Base-by-base conservation (phyloP, 805 yeast species). In the Candida argentea region DNA sequence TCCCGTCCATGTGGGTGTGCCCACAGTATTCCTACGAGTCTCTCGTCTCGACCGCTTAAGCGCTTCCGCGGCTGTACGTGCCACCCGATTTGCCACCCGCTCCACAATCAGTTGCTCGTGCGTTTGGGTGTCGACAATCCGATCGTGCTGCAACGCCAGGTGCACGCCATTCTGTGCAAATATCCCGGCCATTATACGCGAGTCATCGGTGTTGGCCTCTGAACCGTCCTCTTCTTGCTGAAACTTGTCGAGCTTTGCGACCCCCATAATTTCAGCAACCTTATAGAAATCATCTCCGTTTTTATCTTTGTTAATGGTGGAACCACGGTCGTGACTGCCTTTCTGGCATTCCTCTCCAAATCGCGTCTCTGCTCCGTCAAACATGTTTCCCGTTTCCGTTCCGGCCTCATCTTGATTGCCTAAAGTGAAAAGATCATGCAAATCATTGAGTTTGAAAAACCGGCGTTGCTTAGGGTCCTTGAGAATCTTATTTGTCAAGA, bases 1-100 rank as follows among this genome's bases (percentile, higher is more conserved):
- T 0, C 98, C 98, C 0, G 98, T 89, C 93, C 96, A 91, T 0
- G 98, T 89, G 0, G 96, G 97, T 0, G 80, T 76, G 4, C 94
- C 94, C 17, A 87, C 61, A 15, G 42, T 48, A 27, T 46, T 57
- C 30, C 48, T 50, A 13, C 66, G 39, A 1, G 86, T 63, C 14
- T 56, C 47, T 26, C 55, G 61, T 22, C 86, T 54, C 0, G 95
- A 83, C 34, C 70, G 68, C 30, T 70, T 61, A 31, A 82, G 50
- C 0, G 76, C 77, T 12, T 55, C 57, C 0, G 76, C 60, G 0
- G 80, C 80, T 11, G 63, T 58, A 36, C 53, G 50, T 24, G 76
- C 71, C 45, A 66, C 70, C 27, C 61, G 61, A 4, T 68, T 70
- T 0, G 87, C 87, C 42, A 81, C 87, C 16, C 61, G 55, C 34